A percentile compares a stretch with the other conserved stretches of the same genome.
Conservation (phyloP, 345 rosid genomes). For the Gossypium arboreum region DNA sequence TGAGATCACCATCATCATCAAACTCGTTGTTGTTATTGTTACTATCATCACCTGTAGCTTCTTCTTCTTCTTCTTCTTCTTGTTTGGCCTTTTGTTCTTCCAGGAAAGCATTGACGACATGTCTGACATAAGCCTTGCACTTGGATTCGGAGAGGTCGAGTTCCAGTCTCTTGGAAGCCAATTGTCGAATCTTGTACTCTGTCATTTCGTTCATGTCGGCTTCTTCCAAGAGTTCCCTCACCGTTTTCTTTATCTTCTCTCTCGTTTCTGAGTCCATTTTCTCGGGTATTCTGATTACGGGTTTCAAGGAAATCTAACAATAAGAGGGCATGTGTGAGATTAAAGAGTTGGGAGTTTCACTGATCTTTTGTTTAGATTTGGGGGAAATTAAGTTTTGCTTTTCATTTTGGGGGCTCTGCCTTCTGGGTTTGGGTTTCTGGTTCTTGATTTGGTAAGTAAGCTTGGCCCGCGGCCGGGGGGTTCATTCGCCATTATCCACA, state of each 20-base stretch:
- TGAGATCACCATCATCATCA: conserved; percentile 75
- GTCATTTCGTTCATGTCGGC: conserved; percentile 69
- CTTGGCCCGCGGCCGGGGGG: too few relatives aligned
- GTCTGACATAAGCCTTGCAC: conserved; percentile 56
- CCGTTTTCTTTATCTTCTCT: conserved; percentile 46
- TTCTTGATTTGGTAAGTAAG: too few relatives aligned
- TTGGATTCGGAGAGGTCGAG: conserved; percentile 63
- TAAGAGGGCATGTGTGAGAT: neutral
- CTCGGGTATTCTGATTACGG: neutral
- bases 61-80: conserved; percentile 14
- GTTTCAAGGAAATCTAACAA: neutral
- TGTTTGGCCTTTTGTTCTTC: conserved; percentile 43
- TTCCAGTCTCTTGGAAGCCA: conserved; percentile 61
- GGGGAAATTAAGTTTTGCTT: neutral
- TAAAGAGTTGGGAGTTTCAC: neutral
- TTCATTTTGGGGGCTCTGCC: neutral
- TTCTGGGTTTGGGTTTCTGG: too few relatives aligned
- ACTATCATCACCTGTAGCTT: neutral
- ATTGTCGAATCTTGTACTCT: conserved; percentile 66
- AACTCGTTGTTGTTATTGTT: conserved; percentile 39
- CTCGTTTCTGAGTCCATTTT: conserved; percentile 51
- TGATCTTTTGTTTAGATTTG: neutral
- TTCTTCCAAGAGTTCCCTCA: conserved; percentile 56
- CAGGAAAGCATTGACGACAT: conserved; percentile 61
- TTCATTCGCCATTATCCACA: too few relatives aligned